A percentile compares a stretch with the other conserved stretches of the same genome.
Evolutionary conservation across 2,329 filamentous ascomycete genomes (phyloP).

Genomic region (Cryphonectria parasitica): DNA sequence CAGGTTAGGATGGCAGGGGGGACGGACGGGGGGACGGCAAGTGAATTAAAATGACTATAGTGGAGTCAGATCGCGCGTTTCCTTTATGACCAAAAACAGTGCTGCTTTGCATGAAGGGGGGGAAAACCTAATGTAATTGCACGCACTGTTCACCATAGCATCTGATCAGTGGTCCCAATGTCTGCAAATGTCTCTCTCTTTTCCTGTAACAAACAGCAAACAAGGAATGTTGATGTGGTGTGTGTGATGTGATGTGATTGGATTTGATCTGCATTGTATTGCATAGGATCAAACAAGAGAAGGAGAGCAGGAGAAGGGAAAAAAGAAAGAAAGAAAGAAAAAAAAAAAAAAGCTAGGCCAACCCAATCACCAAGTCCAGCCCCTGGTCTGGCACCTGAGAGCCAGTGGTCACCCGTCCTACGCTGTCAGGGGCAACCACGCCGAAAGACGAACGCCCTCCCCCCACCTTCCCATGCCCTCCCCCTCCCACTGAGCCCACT

Average conservation of each 20-base stretch:
- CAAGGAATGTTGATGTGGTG: background rate
- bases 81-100: background rate
- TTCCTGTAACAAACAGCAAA: background rate
- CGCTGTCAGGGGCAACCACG: slow-evolving; percentile 13
- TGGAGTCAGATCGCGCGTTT: slow-evolving; percentile 1
- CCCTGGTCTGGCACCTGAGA: no score
- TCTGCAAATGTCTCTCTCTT: background rate
- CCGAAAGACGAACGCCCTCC: background rate
- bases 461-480: background rate
- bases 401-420: background rate
- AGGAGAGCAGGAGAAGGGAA: background rate
- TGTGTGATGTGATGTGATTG: background rate
- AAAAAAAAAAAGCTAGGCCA: no score
- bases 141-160: background rate
- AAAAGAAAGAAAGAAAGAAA: background rate
- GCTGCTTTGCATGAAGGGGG: background rate
- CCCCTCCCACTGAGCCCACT: background rate
- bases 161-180: background rate
- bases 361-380: no score
- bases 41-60: slow-evolving; percentile 1
- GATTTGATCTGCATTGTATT: background rate
- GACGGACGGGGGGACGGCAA: background rate
- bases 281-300: background rate
- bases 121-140: background rate
- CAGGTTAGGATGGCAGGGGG: background rate